Evolutionary conservation across 495 filamentous ascomycete species (phyloP).

Genomic region (Hypomontagnella monticulosa): DNA sequence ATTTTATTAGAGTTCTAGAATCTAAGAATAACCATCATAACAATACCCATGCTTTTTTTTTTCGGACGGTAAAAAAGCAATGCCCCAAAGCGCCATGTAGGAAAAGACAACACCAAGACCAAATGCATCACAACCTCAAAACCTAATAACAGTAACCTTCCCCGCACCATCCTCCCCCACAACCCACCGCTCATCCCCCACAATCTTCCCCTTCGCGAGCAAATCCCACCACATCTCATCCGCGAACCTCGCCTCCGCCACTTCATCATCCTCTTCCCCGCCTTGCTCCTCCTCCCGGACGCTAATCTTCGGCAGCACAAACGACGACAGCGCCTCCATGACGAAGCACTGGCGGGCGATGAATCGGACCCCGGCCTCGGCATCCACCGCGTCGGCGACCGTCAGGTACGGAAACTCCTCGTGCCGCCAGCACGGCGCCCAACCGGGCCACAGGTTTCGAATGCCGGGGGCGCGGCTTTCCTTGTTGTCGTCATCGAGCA

Average conservation of each 20-base stretch:
- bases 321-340: slow-evolving; percentile 39
- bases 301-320: slow-evolving; percentile 33
- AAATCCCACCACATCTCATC: slow-evolving; percentile 63
- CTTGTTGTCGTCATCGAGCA: slow-evolving; percentile 32
- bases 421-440: slow-evolving; percentile 64
- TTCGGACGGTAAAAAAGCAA: too few relatives aligned
- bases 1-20: too few relatives aligned
- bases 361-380: slow-evolving; percentile 63
- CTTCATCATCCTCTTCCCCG: slow-evolving; percentile 23
- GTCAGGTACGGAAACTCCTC: slow-evolving; percentile 65
- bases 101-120: too few relatives aligned
- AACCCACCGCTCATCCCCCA: slow-evolving; percentile 70
- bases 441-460: slow-evolving; percentile 48
- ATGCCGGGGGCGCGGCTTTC: too few relatives aligned
- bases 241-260: slow-evolving; percentile 50
- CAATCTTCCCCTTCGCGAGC: slow-evolving; percentile 63
- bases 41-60: too few relatives aligned
- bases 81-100: too few relatives aligned
- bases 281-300: slow-evolving; percentile 16
- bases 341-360: slow-evolving; percentile 57
- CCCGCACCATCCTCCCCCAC: slow-evolving; percentile 66
- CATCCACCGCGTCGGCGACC: slow-evolving; percentile 64
- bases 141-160: slow-evolving; percentile 65
- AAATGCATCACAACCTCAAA: slow-evolving; percentile 44
- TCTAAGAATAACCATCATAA: too few relatives aligned